phyloP scores from a whole-genome alignment of 1,139 yeast genomes.

The Debaryomyces psychrophilus region DNA sequence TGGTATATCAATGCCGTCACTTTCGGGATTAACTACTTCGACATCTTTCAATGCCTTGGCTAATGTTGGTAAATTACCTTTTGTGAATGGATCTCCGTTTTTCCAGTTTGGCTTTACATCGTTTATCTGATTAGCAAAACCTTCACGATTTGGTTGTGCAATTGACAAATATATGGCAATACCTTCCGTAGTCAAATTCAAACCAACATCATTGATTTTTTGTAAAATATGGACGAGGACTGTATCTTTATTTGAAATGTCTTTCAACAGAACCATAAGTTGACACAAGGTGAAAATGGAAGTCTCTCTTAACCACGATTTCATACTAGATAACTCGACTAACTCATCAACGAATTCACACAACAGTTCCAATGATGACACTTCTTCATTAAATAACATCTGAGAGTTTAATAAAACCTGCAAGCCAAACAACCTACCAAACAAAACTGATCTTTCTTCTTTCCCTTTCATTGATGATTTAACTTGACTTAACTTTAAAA shows the following conservation, averaged over 20 bases:
- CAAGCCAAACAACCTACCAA: slow-evolving; percentile 85
- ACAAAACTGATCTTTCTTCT: slow-evolving; percentile 76
- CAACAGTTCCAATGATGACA: slow-evolving; percentile 32
- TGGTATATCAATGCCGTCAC: slow-evolving; percentile 33
- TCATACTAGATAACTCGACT: slow-evolving; percentile 61
- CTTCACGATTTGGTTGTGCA: slow-evolving; percentile 34
- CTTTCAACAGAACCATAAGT: slow-evolving; percentile 30
- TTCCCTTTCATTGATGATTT: slow-evolving; percentile 69
- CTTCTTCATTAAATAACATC: slow-evolving; percentile 38
- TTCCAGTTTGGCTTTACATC: slow-evolving; percentile 60
- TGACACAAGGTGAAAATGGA: slow-evolving; percentile 71
- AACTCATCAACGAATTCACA: slow-evolving; percentile 46
- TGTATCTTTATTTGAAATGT: slow-evolving; percentile 18
- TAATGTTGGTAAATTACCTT: slow-evolving; percentile 62
- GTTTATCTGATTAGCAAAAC: slow-evolving; percentile 27
- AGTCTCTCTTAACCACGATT: slow-evolving; percentile 88
- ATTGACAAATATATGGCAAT: slow-evolving; percentile 67
- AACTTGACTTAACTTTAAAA: slow-evolving; percentile 45
- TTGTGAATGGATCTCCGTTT: slow-evolving; percentile 68
- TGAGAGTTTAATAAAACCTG: slow-evolving; percentile 70
- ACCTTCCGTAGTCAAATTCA: slow-evolving; percentile 78
- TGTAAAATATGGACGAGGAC: slow-evolving; percentile 39
- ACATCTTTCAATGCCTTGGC: slow-evolving; percentile 69
- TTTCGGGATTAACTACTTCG: slow-evolving; percentile 40
- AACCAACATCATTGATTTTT: slow-evolving; percentile 52